Conservation (phyloP, 306 rosid species). For the Trifolium dubium region DNA sequence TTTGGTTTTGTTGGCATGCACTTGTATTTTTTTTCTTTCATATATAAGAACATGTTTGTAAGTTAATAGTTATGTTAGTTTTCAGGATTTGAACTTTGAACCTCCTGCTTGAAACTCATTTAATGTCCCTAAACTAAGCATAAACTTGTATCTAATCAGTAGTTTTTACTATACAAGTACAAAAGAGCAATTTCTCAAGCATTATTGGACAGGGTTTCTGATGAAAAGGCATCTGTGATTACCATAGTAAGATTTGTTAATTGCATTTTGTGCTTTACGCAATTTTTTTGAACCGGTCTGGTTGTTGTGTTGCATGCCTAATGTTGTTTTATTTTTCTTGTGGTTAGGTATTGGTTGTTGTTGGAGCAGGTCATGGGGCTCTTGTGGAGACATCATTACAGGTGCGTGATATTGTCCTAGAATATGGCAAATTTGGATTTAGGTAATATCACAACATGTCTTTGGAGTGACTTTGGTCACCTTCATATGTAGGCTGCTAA, state of each 20-base stretch:
- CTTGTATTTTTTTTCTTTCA: not conserved
- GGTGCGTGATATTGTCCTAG: slow-evolving; percentile 50
- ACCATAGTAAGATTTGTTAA: slow-evolving; percentile 52
- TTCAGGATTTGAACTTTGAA: not conserved
- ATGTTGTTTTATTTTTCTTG: slow-evolving; percentile 6
- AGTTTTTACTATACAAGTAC: slow-evolving; percentile 51
- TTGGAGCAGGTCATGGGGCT: slow-evolving; percentile 88
- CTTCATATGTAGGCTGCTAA: slow-evolving; percentile 65
- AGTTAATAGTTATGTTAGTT: not conserved
- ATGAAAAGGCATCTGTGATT: slow-evolving; percentile 51
- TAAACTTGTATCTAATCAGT: not conserved
- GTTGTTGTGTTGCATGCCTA: slow-evolving; percentile 28
- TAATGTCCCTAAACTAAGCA: not conserved
- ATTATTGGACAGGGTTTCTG: slow-evolving; percentile 71
- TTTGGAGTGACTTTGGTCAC: slow-evolving; percentile 1
- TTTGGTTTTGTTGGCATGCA: not conserved
- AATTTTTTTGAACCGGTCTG: not conserved
- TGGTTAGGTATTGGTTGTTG: slow-evolving; percentile 15
- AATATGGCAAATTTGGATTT: not conserved
- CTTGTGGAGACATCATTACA: slow-evolving; percentile 72
- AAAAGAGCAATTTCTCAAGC: slow-evolving; percentile 69
- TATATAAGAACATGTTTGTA: not conserved
- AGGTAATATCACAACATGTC: not conserved
- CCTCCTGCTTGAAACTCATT: not conserved
- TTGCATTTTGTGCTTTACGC: not conserved